Evolutionary conservation across 2,329 filamentous ascomycete genomes (phyloP).

Genomic region (Ceratocystis alfenasii): DNA sequence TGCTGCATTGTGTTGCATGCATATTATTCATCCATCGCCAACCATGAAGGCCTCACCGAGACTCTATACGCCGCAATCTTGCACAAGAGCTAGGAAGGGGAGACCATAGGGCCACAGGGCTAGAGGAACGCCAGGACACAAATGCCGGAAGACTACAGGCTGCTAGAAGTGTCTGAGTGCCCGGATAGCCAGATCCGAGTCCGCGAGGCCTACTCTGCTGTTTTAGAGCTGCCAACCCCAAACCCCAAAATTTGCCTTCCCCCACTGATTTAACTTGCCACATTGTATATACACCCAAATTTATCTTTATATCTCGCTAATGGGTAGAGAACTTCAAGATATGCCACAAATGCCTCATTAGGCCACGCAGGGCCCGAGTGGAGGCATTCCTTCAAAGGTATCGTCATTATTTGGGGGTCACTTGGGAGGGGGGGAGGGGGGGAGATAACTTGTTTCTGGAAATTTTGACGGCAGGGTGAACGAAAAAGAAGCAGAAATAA

Average conservation of each 20-base stretch:
- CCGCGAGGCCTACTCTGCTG: not conserved
- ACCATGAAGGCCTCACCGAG: constrained; percentile 2
- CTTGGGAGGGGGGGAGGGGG: not conserved
- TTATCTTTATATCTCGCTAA: constrained; percentile 3
- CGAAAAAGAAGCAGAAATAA: not conserved
- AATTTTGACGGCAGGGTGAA: not conserved
- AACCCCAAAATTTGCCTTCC: not conserved
- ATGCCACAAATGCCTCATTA: constrained; percentile 4
- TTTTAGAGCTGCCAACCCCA: not conserved
- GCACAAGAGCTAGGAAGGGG: not conserved
- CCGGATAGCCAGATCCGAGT: not conserved
- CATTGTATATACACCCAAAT: not conserved
- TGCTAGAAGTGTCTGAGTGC: not conserved
- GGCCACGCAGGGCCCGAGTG: not conserved
- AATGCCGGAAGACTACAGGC: not conserved
- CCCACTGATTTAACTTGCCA: not conserved
- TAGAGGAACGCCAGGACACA: too few species aligned
- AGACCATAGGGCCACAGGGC: too few species aligned
- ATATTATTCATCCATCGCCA: not conserved
- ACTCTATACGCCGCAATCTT: not conserved
- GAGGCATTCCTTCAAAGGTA: not conserved
- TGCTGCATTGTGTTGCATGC: not conserved
- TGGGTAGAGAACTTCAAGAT: not conserved
- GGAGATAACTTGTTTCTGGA: not conserved
- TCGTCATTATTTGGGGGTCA: constrained; percentile 9